Percentiles rank a stretch among this genome's conserved stretches.
Evolutionary conservation across 2,329 filamentous ascomycete genomes (phyloP).

Genomic region (Pseudopyricularia javanii): DNA sequence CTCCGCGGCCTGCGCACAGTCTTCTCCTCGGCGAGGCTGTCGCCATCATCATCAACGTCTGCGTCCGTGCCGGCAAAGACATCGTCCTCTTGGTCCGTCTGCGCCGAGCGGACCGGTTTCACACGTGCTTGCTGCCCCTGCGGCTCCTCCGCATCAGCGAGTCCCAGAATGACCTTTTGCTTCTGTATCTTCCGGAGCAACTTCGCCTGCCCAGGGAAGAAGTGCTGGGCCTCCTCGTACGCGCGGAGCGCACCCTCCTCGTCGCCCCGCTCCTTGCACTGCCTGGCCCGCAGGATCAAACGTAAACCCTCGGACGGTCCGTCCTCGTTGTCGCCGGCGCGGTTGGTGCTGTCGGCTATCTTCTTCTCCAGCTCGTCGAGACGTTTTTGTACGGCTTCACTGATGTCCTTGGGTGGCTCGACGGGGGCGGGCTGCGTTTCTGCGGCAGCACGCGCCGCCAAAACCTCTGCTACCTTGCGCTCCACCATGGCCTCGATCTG

Average conservation of each 20-base stretch:
- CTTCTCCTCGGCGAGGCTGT: constrained; percentile 9
- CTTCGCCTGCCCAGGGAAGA: constrained; percentile 77
- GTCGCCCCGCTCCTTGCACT: constrained; percentile 76
- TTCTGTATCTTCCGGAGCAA: constrained; percentile 57
- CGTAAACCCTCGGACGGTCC: constrained; percentile 70
- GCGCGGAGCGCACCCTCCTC: constrained; percentile 67
- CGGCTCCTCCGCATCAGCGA: constrained; percentile 22
- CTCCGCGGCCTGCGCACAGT: constrained; percentile 12
- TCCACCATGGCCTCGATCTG: constrained; percentile 88
- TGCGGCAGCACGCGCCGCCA: constrained; percentile 56
- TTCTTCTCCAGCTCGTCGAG: constrained; percentile 76
- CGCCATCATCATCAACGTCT: constrained; percentile 26
- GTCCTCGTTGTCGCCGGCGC: constrained; percentile 43
- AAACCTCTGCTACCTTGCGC: constrained; percentile 78
- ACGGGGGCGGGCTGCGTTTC: constrained; percentile 15
- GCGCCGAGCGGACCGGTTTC: not conserved
- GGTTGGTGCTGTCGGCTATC: constrained; percentile 51
- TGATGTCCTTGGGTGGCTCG: constrained; percentile 35
- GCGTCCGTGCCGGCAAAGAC: constrained; percentile 25
- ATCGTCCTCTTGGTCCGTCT: constrained; percentile 10
- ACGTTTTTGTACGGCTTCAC: constrained; percentile 63
- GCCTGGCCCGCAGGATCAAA: constrained; percentile 79
- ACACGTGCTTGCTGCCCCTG: not conserved
- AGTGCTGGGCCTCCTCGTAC: constrained; percentile 75
- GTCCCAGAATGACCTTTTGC: constrained; percentile 19